Evolutionary conservation across 495 filamentous ascomycete species (phyloP), one percentile per base, ranked within the genome.

Genomic region (Penicillium ucsense): DNA sequence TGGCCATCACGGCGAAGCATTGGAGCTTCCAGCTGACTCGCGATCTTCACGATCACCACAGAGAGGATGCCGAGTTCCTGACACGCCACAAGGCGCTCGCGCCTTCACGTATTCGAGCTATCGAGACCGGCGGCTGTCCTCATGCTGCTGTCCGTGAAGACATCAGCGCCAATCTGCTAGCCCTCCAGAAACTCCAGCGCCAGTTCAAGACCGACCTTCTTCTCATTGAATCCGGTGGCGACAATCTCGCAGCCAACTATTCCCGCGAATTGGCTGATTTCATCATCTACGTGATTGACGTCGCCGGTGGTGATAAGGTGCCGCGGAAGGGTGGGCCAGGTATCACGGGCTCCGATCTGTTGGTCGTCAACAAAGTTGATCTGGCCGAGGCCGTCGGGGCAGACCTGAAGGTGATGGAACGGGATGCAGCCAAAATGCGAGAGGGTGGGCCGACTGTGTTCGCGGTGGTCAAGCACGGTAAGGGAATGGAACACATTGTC

Each of bases 111-210:
- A 96, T 98, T 72, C 79, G 81, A 50, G 92, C 92, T 58, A 97
- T 98, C 70, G 92, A 98, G 67, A 98, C 92, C 3, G 92, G 92
- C 60, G 92, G 92, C 27, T 98, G 92, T 63, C 92, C 92, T 3
- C 92, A 98, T 74, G 92, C 92, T 48, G 92, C 92, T 38, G 92
- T 97, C 55, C 89, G 92, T 55, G 92, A 98, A 75, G 92, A 98
- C 75, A 95, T 98, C 60, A 81, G 75, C 43, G 83, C 85, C 38
- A 98, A 98, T 74, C 85, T 98, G 0, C 85, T 88, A 42, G 89
- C 92, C 2, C 79, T 98, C 8, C 89, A 95, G 54, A 80, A 84
- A 45, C 80, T 98, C 8, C 94, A 97, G 63, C 61, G 63, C 29
- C 70, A 81, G 41, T 94, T 92, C 75, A 55, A 63, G 38, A 81